Evolutionary conservation across 192 early-diverging fungal species (phyloP), one percentile per base, ranked within the genome.

Genomic region (Backusella australiensis): DNA sequence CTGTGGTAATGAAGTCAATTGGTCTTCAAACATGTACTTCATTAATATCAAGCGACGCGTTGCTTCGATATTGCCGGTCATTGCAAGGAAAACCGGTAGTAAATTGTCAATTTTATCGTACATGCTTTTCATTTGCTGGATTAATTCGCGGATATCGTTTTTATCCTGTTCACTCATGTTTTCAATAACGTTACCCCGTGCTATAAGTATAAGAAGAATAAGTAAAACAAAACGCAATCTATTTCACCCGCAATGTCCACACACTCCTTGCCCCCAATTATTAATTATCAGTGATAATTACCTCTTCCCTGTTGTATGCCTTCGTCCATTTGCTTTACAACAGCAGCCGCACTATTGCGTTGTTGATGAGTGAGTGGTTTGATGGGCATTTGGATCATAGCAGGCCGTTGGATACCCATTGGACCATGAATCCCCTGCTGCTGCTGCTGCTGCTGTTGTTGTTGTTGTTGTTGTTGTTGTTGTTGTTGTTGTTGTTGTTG

Each of bases 1-100:
- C 34, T 83, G 87, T 35, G 82, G 75, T 5, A 88, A 39, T 4
- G 75, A 42, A 8, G 82, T 82, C 4, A 88, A 72, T 46, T 88
- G 87, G 59, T 85, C 85, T 65, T 88, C 79, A 71, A 88, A 86
- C 85, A 86, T 86, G 71, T 79, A 84, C 74, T 88, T 88, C 85
- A 88, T 84, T 41, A 84, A 66, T 44, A 88, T 86, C n/a, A 88
- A 74, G 2, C 83, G 75, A 14, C 78, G 63, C 12, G 83, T 88
- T 11, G 87, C 85, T 53, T 88, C 87, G 0, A 75, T 42, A 29
- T 86, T 86, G 15, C 35, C 39, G 1, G 87, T 86, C 36, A 88
- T n/a, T 1, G 87, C 83, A 65, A 81, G 79, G 73, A 88, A 86
- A 0, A 85, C 59, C 1, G 87, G 87, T 53, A 88, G 75, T 39